phyloP scores from a whole-genome alignment of 257 asterid species.

The Solanum chilense region DNA sequence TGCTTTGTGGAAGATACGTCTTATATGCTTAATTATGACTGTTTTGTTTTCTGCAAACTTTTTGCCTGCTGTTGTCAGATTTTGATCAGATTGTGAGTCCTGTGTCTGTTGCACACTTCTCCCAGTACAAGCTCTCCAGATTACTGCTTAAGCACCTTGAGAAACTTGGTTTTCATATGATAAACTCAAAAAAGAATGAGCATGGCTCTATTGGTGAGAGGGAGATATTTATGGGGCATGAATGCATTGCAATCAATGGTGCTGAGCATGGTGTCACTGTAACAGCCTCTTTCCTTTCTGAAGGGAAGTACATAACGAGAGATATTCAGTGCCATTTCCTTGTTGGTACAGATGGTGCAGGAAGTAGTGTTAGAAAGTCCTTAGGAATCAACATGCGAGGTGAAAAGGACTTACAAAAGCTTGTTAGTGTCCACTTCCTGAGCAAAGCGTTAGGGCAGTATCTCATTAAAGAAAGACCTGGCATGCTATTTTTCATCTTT shows the following conservation, averaged over 20 bases:
- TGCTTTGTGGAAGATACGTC: not conserved
- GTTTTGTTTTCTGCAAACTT: conserved; percentile 3
- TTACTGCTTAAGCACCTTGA: conserved; percentile 58
- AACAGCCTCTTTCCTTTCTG: conserved; percentile 30
- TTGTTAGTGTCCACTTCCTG: conserved; percentile 75
- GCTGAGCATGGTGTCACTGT: conserved; percentile 38
- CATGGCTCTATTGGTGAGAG: conserved; percentile 21
- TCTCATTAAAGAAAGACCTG: conserved; percentile 77
- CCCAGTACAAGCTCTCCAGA: conserved; percentile 75
- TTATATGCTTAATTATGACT: not conserved
- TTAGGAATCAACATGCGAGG: conserved; percentile 71
- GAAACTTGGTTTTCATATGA: conserved; percentile 36
- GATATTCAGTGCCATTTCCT: conserved; percentile 50
- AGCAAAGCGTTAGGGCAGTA: conserved; percentile 74
- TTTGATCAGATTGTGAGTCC: conserved; percentile 73
- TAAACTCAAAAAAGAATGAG: conserved; percentile 8
- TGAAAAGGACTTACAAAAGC: conserved; percentile 71
- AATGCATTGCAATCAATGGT: conserved; percentile 43
- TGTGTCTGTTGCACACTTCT: conserved; percentile 89
- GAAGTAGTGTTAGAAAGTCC: conserved; percentile 68
- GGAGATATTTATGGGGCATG: conserved; percentile 68
- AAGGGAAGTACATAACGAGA: conserved; percentile 35
- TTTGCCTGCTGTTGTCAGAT: conserved; percentile 41
- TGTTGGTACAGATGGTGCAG: conserved; percentile 90
- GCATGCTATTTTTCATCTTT: conserved; percentile 86